Base-by-base conservation (phyloP, 2,329 filamentous ascomycete species). In the Gaeumannomyces tritici region DNA sequence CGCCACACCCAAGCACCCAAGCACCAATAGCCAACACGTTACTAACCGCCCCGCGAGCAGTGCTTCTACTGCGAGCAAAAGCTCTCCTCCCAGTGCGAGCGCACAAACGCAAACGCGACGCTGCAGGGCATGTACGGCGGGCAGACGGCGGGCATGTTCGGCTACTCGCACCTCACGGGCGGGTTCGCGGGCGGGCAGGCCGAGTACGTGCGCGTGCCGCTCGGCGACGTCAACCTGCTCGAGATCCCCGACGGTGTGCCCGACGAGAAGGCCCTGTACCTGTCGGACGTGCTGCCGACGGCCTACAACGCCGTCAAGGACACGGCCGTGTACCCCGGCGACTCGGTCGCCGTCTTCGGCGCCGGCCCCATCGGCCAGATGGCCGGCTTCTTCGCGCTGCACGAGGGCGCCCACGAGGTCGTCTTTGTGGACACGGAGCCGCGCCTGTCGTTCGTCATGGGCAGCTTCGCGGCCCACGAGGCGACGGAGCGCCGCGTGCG, bases 161-260 rank as follows among this genome's bases (percentile, higher is more conserved):
- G 88, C 1, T 90, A 89, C 70, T 86, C 84, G 3, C 88, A 91
- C 70, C 90, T 96, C 70, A 92, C 89, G 0, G 91, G 91, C 8
- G 92, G 92, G 0, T 96, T 93, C 70, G 90, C 91, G 0, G 91
- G 92, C 59, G 91, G 91, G 0, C 92, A 96, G 74, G 89, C 91
- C 4, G 92, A 96, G 75, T 96, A 91, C 69, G 88, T 93, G 0
- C 84, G 91, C 9, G 90, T 96, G 9, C 91, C 92, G 0, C 83
- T 87, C 33, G 91, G 86, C 31, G 89, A 95, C 68, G 86, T 91
- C 64, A 96, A 96, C 70, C 78, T 96, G 27, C 80, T 96, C 15
- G 85, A 88, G 68, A 84, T 96, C 7, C 91, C 92, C 1, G 86
- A 89, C 62, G 82, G 83, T 67, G 88, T 96, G 0, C 89, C 91